These are phyloP conservation scores for Lactarius quietus DNA, from an alignment of 768 basidiomycete species.

Conservation along the genomic window DNA sequence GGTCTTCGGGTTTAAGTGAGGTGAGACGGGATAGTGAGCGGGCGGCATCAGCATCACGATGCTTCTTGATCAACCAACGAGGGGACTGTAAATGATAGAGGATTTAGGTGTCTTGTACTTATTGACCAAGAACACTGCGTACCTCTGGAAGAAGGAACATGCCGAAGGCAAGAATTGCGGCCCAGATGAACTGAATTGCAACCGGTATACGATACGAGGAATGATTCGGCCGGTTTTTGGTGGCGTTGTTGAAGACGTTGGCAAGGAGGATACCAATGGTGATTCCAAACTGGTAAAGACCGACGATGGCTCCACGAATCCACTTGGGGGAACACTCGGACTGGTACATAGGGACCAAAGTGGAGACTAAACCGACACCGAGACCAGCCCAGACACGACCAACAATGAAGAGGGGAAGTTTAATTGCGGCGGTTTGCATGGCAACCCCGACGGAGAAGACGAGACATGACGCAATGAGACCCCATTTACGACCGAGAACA, in stretches of 20 bases:
- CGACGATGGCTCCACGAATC: no score
- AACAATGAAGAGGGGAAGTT: constrained; percentile 55
- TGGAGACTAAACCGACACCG: constrained; percentile 33
- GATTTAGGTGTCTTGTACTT: background rate
- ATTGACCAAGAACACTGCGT: background rate
- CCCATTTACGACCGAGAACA: constrained; percentile 47
- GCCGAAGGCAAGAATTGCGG: constrained; percentile 60
- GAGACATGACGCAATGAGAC: constrained; percentile 44
- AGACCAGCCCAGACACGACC: constrained; percentile 23
- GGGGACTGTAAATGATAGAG: constrained; percentile 51
- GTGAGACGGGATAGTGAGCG: constrained; percentile 60
- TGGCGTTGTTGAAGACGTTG: constrained; percentile 21
- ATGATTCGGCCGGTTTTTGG: constrained; percentile 13
- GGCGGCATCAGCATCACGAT: no score
- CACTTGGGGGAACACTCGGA: no score
- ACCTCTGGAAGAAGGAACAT: constrained; percentile 64
- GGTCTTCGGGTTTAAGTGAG: constrained; percentile 46
- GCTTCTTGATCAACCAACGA: no score
- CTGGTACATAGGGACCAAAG: no score
- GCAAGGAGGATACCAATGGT: constrained; percentile 21
- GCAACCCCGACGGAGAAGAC: constrained; percentile 63
- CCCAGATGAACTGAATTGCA: constrained; percentile 78
- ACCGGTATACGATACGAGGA: no score
- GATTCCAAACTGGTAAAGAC: no score
- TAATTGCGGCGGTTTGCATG: constrained; percentile 57